A percentile compares a stretch with the other conserved stretches of the same genome.
These are phyloP conservation scores for Aureobasidium sp. DNA, from an alignment of 2,329 filamentous ascomycete species.

Conservation along the genomic window DNA sequence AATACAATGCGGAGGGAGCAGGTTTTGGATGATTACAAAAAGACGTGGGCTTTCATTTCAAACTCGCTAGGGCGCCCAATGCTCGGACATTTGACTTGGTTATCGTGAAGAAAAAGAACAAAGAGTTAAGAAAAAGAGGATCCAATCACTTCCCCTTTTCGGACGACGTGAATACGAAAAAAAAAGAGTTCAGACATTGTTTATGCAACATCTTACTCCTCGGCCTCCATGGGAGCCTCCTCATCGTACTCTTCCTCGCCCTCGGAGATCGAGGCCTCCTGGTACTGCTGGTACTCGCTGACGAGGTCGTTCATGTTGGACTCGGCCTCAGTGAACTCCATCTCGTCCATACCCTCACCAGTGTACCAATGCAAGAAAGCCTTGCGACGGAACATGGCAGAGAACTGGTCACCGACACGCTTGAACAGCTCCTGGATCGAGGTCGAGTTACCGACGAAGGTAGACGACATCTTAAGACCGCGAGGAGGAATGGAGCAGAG, in stretches of 20 bases:
- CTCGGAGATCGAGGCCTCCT: conserved; percentile 96
- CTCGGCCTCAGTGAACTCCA: conserved; percentile 99
- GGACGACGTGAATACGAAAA: conserved; percentile 16
- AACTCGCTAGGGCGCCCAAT: conserved; percentile 16
- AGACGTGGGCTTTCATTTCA: conserved; percentile 14
- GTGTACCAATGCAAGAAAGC: conserved; percentile 99
- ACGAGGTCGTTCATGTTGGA: conserved; percentile 99
- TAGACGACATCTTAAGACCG: conserved; percentile 98
- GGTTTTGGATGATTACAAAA: conserved; percentile 14
- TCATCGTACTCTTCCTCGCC: conserved; percentile 94
- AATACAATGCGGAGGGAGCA: neutral
- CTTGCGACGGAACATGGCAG: conserved; percentile 99
- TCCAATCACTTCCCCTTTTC: conserved; percentile 11
- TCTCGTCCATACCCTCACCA: conserved; percentile 99
- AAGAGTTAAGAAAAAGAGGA: conserved; percentile 12
- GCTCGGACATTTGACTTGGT: conserved; percentile 14
- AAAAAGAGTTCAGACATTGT: neutral
- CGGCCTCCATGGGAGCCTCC: conserved; percentile 66
- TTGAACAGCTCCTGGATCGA: conserved; percentile 99
- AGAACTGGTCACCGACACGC: conserved; percentile 99
- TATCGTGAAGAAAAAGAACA: conserved; percentile 15
- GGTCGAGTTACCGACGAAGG: conserved; percentile 98
- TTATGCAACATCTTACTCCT: conserved; percentile 51
- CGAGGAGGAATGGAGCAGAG: conserved; percentile 98
- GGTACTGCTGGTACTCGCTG: conserved; percentile 99